Percentiles rank a stretch among this genome's conserved stretches.
Conservation (phyloP, 176 grass and related monocot genomes). For the Cocos nucifera region DNA sequence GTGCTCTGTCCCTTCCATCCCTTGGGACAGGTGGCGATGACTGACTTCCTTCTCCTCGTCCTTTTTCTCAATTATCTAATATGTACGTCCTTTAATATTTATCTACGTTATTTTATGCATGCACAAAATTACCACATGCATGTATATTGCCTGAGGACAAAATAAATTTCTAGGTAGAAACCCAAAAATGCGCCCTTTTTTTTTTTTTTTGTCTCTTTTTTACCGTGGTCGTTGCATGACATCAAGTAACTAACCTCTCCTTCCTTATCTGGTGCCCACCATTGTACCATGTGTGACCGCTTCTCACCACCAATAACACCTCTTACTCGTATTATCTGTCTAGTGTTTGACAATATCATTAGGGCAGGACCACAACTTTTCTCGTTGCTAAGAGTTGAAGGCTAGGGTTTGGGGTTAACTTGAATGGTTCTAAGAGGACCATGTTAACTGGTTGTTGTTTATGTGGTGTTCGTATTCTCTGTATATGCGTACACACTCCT, state of each 20-base stretch:
- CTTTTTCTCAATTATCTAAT: not conserved
- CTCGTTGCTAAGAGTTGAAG: too few relatives aligned
- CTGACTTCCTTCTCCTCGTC: not conserved
- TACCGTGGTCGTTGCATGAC: not conserved
- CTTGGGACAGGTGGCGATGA: not conserved
- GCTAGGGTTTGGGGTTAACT: too few relatives aligned
- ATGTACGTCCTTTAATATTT: too few relatives aligned
- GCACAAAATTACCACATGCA: not conserved
- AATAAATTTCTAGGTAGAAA: conserved; percentile 1
- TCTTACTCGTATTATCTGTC: too few relatives aligned
- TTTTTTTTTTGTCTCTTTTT: conserved; percentile 6
- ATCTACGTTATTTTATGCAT: too few relatives aligned
- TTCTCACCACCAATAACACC: too few relatives aligned
- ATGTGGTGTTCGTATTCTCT: too few relatives aligned
- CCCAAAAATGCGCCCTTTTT: not conserved
- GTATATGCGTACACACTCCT: too few relatives aligned
- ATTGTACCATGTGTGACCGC: not conserved
- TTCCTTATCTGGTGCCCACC: conserved; percentile 3
- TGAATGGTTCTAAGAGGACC: too few relatives aligned
- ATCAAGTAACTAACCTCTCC: not conserved
- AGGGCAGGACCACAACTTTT: too few relatives aligned
- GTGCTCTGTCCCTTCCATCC: conserved; percentile 7
- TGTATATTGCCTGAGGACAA: conserved; percentile 6
- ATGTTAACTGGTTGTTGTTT: too few relatives aligned
- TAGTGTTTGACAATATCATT: too few relatives aligned